Evolutionary conservation across 352 stramenopile species (phyloP).

Genomic region (Thraustochytrium striatum): DNA sequence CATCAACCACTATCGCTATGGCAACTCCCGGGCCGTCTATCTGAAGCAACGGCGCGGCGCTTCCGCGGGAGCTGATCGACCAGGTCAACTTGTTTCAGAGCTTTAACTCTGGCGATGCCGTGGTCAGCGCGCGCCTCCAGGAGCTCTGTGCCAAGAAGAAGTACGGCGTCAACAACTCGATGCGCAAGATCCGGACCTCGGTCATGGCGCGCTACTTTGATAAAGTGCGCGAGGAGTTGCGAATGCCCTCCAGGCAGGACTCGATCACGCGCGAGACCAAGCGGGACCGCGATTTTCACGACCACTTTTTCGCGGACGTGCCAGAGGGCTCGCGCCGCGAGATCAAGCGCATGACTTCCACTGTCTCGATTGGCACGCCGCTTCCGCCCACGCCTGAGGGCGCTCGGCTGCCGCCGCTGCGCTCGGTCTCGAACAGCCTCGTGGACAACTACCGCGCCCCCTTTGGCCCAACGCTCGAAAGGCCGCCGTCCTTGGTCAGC

Average conservation of each 20-base stretch:
- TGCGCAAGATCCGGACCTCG: background rate
- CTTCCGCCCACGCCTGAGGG: no score
- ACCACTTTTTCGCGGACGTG: no score
- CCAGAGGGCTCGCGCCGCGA: no score
- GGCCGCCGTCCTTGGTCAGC: no score
- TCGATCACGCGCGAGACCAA: no score
- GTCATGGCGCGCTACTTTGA: constrained; percentile 1
- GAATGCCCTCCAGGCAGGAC: constrained; percentile 3
- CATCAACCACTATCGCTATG: background rate
- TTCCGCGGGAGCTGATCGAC: background rate
- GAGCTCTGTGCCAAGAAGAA: background rate
- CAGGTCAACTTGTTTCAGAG: background rate
- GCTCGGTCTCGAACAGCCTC: no score
- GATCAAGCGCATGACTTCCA: no score
- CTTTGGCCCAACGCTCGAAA: no score
- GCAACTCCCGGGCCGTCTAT: background rate
- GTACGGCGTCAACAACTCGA: background rate
- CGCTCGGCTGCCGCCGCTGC: no score
- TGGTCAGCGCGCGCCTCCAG: background rate
- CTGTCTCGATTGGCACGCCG: no score
- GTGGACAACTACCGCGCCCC: no score
- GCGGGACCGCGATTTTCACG: no score
- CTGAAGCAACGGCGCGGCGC: background rate
- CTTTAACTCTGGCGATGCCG: background rate
- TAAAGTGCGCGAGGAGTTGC: background rate